Evolutionary conservation across 1,284 basidiomycete species (phyloP).

Genomic region (Pisolithus thermaeus): DNA sequence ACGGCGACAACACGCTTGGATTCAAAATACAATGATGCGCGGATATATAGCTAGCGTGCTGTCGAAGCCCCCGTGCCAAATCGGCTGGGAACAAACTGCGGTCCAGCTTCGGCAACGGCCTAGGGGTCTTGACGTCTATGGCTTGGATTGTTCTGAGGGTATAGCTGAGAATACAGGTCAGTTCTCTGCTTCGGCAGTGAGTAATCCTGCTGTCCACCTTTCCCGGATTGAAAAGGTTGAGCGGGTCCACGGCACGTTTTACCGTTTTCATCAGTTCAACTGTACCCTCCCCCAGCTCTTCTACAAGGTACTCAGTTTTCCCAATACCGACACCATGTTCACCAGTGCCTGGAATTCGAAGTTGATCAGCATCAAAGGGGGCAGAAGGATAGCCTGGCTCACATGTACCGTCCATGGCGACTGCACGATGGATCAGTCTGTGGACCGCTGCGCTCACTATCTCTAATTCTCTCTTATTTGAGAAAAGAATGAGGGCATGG

Average conservation of each 20-base stretch:
- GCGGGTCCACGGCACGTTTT: constrained; percentile 71
- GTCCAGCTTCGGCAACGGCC: too few species aligned
- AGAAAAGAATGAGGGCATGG: constrained; percentile 66
- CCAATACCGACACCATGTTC: constrained; percentile 75
- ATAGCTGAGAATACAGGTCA: background rate
- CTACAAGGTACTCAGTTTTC: constrained; percentile 66
- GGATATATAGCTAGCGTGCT: too few species aligned
- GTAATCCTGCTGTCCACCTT: constrained; percentile 42
- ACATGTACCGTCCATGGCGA: constrained; percentile 71
- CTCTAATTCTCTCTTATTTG: constrained; percentile 52
- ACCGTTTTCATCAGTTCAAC: constrained; percentile 77
- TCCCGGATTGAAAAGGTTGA: constrained; percentile 76
- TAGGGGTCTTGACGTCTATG: too few species aligned
- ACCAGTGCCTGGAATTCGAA: constrained; percentile 42
- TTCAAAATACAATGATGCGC: too few species aligned
- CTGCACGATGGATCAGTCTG: constrained; percentile 61
- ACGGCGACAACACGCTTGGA: too few species aligned
- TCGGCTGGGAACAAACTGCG: too few species aligned
- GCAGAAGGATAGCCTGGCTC: constrained; percentile 21
- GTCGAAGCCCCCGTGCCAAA: too few species aligned
- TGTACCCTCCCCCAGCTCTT: constrained; percentile 74
- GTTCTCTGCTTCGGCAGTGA: background rate
- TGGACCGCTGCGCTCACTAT: constrained; percentile 57
- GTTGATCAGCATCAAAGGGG: constrained; percentile 25
- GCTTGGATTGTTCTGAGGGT: background rate